A percentile compares a stretch with the other conserved stretches of the same genome.
Evolutionary conservation across 345 rosid species (phyloP).

Genomic region (Theobroma cacao): DNA sequence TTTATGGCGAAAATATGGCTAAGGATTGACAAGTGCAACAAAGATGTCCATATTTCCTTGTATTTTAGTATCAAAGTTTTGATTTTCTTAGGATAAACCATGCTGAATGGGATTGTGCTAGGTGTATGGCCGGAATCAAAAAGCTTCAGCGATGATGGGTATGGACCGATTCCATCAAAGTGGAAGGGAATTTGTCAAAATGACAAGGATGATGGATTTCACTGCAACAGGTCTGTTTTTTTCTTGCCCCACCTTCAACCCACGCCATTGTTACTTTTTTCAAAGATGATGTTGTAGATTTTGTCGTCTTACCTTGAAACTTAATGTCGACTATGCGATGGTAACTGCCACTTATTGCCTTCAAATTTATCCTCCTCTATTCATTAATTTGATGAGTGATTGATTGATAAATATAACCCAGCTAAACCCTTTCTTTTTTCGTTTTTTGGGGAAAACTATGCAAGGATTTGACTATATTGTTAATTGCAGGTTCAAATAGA

Average conservation of each 20-base stretch:
- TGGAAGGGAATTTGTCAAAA: slow-evolving; percentile 86
- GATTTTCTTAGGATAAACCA: not conserved
- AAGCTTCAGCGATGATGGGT: slow-evolving; percentile 75
- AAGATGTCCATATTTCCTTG: not conserved
- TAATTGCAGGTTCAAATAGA: no score
- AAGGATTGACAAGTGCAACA: not conserved
- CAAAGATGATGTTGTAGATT: not conserved
- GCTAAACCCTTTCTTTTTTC: no score
- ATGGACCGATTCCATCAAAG: slow-evolving; percentile 80
- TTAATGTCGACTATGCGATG: not conserved
- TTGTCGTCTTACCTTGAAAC: slow-evolving; percentile 4
- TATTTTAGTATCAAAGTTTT: not conserved
- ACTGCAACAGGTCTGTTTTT: slow-evolving; percentile 62
- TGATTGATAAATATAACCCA: no score
- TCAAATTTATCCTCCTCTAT: no score
- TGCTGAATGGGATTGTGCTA: slow-evolving; percentile 8
- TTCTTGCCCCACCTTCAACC: not conserved
- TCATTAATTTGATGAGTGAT: no score
- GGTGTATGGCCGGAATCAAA: slow-evolving; percentile 97
- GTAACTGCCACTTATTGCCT: not conserved
- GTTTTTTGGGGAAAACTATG: no score
- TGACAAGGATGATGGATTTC: slow-evolving; percentile 44
- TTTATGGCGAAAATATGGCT: not conserved
- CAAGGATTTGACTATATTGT: no score
- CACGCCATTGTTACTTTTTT: slow-evolving; percentile 4